phyloP scores from a whole-genome alignment of 768 basidiomycete species.

The Lactarius sanguifluus region DNA sequence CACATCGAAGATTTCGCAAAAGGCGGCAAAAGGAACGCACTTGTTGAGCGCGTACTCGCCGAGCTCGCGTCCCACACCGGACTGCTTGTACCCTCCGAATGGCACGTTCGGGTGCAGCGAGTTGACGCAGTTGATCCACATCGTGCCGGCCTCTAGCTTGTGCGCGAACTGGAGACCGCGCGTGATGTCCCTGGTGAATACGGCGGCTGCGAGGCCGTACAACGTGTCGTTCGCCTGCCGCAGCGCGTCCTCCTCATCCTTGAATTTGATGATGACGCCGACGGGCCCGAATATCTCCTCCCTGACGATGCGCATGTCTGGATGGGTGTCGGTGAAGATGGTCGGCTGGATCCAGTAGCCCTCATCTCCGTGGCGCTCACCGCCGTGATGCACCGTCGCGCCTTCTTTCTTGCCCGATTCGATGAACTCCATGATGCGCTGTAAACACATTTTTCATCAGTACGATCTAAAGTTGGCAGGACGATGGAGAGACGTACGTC shows the following conservation, averaged over 20 bases:
- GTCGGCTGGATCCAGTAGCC: constrained; percentile 68
- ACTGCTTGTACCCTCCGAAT: constrained; percentile 70
- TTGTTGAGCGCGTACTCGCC: constrained; percentile 51
- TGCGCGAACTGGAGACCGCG: constrained; percentile 73
- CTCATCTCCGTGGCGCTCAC: constrained; percentile 49
- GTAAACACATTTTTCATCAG: background rate
- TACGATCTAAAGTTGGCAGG: background rate
- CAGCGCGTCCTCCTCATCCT: constrained; percentile 60
- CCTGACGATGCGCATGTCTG: constrained; percentile 56
- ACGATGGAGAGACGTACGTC: constrained; percentile 47
- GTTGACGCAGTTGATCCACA: constrained; percentile 56
- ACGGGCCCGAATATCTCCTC: constrained; percentile 75
- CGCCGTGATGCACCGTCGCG: constrained; percentile 58
- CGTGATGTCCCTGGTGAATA: constrained; percentile 80
- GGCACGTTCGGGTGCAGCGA: constrained; percentile 48
- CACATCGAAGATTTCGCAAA: too few species aligned
- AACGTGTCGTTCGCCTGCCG: constrained; percentile 78
- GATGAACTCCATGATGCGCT: constrained; percentile 66
- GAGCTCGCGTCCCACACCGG: constrained; percentile 65
- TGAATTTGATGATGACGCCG: constrained; percentile 65
- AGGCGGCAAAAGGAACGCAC: constrained; percentile 28
- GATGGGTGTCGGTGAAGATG: constrained; percentile 56
- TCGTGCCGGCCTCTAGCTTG: constrained; percentile 76
- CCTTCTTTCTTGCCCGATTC: constrained; percentile 57
- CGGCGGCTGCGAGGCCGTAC: constrained; percentile 85